Conservation (phyloP, 2,329 filamentous ascomycete species). For the Corynespora cassiicola region DNA sequence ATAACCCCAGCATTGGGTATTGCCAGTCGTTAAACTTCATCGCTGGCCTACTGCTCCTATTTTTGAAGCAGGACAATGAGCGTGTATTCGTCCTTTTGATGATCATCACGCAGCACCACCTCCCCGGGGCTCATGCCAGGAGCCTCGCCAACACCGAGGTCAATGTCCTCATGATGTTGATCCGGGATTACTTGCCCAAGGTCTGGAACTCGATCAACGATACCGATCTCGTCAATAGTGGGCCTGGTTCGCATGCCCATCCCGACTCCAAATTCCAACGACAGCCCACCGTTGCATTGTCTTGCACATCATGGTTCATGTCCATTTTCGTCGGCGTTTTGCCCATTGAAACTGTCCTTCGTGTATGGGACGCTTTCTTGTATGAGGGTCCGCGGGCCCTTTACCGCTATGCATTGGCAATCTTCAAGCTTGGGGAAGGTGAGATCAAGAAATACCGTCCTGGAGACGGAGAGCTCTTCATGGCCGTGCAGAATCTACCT, state of each 20-base stretch:
- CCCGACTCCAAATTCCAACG: conserved; percentile 50
- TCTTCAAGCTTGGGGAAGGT: conserved; percentile 86
- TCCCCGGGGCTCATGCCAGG: conserved; percentile 90
- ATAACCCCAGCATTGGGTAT: conserved; percentile 91
- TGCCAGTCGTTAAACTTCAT: conserved; percentile 97
- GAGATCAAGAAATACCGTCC: conserved; percentile 76
- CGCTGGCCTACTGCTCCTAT: conserved; percentile 85
- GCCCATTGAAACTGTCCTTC: conserved; percentile 87
- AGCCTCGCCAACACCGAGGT: conserved; percentile 93
- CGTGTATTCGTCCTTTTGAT: conserved; percentile 93
- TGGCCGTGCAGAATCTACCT: conserved; percentile 87
- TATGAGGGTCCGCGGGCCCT: conserved; percentile 94
- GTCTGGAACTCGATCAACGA: conserved; percentile 91
- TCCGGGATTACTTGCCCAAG: conserved; percentile 80
- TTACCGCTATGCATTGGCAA: conserved; percentile 87
- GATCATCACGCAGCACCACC: conserved; percentile 85
- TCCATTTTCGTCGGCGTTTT: conserved; percentile 92
- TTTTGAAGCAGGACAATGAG: conserved; percentile 81
- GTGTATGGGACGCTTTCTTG: conserved; percentile 95
- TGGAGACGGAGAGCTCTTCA: conserved; percentile 95
- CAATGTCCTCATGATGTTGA: conserved; percentile 86
- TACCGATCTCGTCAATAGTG: conserved; percentile 59
- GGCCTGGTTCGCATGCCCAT: conserved; percentile 41
- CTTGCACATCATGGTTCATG: conserved; percentile 98
- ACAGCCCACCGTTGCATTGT: conserved; percentile 88